Percentiles rank a stretch among this genome's conserved stretches.
Conservation (phyloP, 129 eudicot genomes). For the Saussurea involucrata region DNA sequence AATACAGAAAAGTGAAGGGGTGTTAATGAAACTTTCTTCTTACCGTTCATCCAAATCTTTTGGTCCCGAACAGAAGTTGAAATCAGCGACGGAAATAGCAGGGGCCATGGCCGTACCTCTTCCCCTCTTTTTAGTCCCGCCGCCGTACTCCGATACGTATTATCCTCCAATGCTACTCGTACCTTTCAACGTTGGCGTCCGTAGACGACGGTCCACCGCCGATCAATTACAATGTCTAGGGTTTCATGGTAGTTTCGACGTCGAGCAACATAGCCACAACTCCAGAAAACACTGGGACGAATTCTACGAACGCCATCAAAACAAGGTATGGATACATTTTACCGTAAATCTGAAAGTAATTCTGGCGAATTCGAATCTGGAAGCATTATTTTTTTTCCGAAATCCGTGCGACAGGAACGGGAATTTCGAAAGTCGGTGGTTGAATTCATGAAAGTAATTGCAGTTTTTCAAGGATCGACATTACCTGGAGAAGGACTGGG, state of each 20-base stretch:
- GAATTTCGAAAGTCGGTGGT: neutral
- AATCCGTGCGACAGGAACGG: neutral
- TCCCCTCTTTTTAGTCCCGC: slow-evolving; percentile 10
- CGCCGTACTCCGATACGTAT: neutral
- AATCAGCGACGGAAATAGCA: neutral
- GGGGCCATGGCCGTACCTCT: slow-evolving; percentile 17
- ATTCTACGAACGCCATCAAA: slow-evolving; percentile 52
- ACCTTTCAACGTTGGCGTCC: neutral
- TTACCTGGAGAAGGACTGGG: slow-evolving; percentile 73
- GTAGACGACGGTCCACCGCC: neutral
- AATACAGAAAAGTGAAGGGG: neutral
- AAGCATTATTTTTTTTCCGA: neutral
- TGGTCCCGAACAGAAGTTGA: neutral
- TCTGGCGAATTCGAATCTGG: neutral
- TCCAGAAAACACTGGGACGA: slow-evolving; percentile 46
- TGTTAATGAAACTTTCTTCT: neutral
- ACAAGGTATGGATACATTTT: slow-evolving; percentile 30
- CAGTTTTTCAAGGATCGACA: slow-evolving; percentile 73
- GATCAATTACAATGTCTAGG: neutral
- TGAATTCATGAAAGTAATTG: neutral
- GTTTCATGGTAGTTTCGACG: neutral
- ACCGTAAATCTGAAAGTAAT: neutral
- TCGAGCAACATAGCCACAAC: slow-evolving; percentile 19
- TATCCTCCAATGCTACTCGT: neutral
- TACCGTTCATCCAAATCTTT: neutral